Percentiles rank a stretch among this genome's conserved stretches.
Conservation (phyloP, 2,329 filamentous ascomycete species). For the Raffaelea deltoideospora region DNA sequence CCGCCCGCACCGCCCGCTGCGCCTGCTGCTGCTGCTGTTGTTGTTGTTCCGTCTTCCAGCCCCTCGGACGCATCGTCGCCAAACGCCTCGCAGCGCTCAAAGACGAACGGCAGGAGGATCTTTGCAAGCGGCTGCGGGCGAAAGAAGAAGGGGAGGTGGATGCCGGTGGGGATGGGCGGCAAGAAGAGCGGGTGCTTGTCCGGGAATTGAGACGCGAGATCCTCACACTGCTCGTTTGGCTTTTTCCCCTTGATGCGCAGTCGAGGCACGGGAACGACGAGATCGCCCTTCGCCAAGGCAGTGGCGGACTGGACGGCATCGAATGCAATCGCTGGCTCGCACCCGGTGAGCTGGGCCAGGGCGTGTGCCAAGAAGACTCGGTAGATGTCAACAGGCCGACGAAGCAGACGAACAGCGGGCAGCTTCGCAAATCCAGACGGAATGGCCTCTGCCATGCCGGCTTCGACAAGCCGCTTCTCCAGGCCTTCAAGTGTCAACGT, state of each 20-base stretch:
- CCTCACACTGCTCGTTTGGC: conserved; percentile 42
- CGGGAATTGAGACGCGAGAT: conserved; percentile 45
- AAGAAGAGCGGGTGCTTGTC: conserved; percentile 52
- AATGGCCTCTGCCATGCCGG: too few species aligned
- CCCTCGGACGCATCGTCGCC: conserved; percentile 49
- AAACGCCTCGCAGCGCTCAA: conserved; percentile 43
- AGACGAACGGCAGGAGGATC: conserved; percentile 55
- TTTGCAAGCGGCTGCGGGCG: conserved; percentile 50
- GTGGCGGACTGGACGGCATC: conserved; percentile 64
- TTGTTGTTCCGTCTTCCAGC: conserved; percentile 44
- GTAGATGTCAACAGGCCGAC: conserved; percentile 75
- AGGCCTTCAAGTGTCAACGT: too few species aligned
- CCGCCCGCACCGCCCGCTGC: too few species aligned
- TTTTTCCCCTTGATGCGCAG: conserved; percentile 61
- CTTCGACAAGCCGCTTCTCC: too few species aligned
- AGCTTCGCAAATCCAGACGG: too few species aligned
- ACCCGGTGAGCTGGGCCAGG: conserved; percentile 52
- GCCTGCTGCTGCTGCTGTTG: conserved; percentile 42
- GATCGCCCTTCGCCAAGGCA: conserved; percentile 67
- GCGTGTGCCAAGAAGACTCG: conserved; percentile 59
- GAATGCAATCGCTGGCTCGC: conserved; percentile 57
- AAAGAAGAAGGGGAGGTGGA: conserved; percentile 70
- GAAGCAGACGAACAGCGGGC: too few species aligned
- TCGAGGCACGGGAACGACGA: conserved; percentile 65
- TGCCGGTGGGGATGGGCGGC: conserved; percentile 50